phyloP scores from a whole-genome alignment of 148 eudicot genomes.

The Suaeda aralocaspica region DNA sequence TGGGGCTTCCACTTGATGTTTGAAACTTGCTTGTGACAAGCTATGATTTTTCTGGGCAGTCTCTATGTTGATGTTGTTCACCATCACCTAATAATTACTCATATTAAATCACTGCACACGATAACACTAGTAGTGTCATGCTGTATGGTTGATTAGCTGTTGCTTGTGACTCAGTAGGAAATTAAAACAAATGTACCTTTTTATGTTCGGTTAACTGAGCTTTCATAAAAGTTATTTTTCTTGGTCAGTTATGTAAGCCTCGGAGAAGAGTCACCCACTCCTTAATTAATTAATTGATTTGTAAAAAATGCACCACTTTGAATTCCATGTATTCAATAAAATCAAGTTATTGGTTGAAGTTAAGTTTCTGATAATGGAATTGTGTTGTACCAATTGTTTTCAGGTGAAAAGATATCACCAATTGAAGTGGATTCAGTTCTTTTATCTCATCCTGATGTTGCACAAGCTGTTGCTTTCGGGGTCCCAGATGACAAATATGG shows the following conservation, averaged over 20 bases:
- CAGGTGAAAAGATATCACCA: constrained; percentile 98
- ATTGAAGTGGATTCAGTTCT: constrained; percentile 94
- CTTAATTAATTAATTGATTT: not conserved
- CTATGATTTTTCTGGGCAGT: no score
- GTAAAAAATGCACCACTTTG: not conserved
- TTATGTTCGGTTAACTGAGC: not conserved
- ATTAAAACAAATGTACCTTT: not conserved
- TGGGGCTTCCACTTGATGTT: no score
- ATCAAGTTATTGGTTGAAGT: constrained; percentile 4
- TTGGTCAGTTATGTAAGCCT: constrained; percentile 6
- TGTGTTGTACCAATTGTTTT: constrained; percentile 8
- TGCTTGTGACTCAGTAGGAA: no score
- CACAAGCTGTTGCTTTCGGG: constrained; percentile 94
- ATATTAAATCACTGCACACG: no score
- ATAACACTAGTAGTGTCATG: not conserved
- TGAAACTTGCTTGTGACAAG: no score
- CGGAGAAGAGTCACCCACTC: not conserved
- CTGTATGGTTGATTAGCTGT: not conserved
- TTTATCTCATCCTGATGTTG: constrained; percentile 69
- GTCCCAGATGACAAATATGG: constrained; percentile 98
- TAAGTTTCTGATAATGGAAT: constrained; percentile 18
- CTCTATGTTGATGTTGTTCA: no score
- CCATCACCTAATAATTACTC: no score
- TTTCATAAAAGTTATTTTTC: not conserved
- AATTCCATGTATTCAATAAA: not conserved